A percentile compares a stretch with the other conserved stretches of the same genome.
Conservation (phyloP, 2,329 filamentous ascomycete species). For the Kalaharituber pfeilii region DNA sequence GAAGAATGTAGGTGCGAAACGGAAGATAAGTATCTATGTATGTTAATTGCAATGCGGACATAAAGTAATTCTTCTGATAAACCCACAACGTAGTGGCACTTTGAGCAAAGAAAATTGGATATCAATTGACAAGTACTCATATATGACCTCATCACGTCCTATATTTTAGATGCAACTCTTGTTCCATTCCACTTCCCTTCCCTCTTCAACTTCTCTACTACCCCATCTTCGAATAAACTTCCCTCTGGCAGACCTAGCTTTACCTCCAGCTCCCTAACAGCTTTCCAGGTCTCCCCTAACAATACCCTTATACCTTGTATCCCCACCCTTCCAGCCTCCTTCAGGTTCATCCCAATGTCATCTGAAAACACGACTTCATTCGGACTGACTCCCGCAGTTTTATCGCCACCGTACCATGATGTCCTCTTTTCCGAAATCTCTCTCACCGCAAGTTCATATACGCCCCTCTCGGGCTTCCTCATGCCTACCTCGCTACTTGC, state of each 20-base stretch:
- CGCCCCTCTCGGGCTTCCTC: conserved; percentile 66
- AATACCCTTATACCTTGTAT: conserved; percentile 73
- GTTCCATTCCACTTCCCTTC: conserved; percentile 1
- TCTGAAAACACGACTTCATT: conserved; percentile 72
- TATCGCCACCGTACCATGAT: conserved; percentile 38
- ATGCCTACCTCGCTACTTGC: conserved; percentile 73
- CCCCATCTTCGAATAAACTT: conserved; percentile 11
- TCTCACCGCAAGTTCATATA: conserved; percentile 58
- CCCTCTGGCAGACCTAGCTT: conserved; percentile 41
- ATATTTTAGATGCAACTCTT: no score
- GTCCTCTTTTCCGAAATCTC: conserved; percentile 38
- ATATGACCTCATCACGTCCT: no score
- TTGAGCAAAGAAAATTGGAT: no score
- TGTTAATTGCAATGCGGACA: no score
- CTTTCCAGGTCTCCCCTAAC: conserved; percentile 59
- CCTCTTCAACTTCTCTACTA: conserved; percentile 6
- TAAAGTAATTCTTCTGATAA: no score
- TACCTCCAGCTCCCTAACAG: conserved; percentile 63
- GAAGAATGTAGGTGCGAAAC: no score
- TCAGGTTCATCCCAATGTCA: conserved; percentile 87
- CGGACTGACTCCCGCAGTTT: conserved; percentile 38
- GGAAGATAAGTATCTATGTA: no score
- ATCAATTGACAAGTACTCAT: no score
- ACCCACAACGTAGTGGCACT: no score
- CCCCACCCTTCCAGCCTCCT: conserved; percentile 54